These are phyloP conservation scores for Oehlia diaphana DNA, from an alignment of 192 early-diverging fungal species.

Conservation along the genomic window DNA sequence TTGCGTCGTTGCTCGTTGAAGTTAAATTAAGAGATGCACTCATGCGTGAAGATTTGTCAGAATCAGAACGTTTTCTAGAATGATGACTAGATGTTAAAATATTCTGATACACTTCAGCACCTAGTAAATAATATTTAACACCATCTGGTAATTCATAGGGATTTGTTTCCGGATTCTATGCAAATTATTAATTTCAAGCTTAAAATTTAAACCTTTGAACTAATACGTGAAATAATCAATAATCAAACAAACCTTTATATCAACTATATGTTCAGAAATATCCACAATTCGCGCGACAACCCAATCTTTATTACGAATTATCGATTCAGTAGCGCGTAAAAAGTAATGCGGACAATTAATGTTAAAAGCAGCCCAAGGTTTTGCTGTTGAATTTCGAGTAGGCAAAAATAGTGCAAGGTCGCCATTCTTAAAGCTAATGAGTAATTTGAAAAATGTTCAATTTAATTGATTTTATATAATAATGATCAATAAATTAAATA, in stretches of 20 bases:
- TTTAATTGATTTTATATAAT: not conserved
- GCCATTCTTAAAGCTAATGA: constrained; percentile 52
- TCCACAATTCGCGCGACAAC: constrained; percentile 51
- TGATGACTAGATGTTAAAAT: not conserved
- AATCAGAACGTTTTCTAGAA: not conserved
- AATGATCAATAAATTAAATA: not conserved
- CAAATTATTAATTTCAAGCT: not conserved
- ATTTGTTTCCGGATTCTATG: constrained; percentile 34
- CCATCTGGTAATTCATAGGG: constrained; percentile 54
- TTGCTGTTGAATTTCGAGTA: constrained; percentile 50
- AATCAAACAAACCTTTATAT: constrained; percentile 34
- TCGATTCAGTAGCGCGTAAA: constrained; percentile 42
- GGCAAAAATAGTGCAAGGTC: constrained; percentile 59
- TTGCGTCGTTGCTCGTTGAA: not conserved
- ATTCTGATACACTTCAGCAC: constrained; percentile 45
- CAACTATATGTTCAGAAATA: constrained; percentile 48
- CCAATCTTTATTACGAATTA: constrained; percentile 48
- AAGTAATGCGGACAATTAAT: constrained; percentile 58
- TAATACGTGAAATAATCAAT: not conserved
- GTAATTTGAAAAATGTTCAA: not conserved
- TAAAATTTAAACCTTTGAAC: no score
- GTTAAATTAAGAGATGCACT: not conserved
- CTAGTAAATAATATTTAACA: constrained; percentile 52
- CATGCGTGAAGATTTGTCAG: not conserved
- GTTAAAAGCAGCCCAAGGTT: constrained; percentile 62